These are phyloP conservation scores for Boletus smithii DNA, from an alignment of 1,284 basidiomycete genomes.

Conservation along the genomic window DNA sequence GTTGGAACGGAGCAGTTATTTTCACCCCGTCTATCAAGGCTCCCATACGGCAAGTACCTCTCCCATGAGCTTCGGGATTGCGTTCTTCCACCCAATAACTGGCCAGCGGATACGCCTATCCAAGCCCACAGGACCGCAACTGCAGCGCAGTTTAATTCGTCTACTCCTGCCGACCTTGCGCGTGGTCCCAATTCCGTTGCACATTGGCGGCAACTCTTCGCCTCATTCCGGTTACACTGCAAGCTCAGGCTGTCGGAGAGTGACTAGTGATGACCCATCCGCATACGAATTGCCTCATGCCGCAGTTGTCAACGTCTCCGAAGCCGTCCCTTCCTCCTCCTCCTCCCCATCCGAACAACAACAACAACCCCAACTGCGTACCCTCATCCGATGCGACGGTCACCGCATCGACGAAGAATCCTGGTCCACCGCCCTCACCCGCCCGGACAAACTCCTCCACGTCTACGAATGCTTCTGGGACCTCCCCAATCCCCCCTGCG, in stretches of 20 bases:
- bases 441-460: conserved; percentile 27
- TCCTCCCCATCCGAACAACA: background rate
- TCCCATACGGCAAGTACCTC: background rate
- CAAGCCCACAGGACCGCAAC: background rate
- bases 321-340: background rate
- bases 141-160: background rate
- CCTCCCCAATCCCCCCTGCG: conserved; percentile 21
- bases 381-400: conserved; percentile 28
- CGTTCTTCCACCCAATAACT: background rate
- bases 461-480: conserved; percentile 35
- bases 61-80: background rate
- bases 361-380: conserved; percentile 11
- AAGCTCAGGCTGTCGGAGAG: too few relatives aligned
- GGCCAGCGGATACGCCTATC: background rate
- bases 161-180: background rate
- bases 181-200: background rate
- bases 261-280: conserved; percentile 24
- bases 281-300: conserved; percentile 21
- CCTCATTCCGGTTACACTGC: background rate
- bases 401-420: conserved; percentile 31
- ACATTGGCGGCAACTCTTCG: background rate
- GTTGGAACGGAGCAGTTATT: background rate
- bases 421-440: conserved; percentile 23
- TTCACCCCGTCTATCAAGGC: background rate
- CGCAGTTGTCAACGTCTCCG: conserved; percentile 20